phyloP scores from a whole-genome alignment of 1,284 basidiomycete species.

The Puccinia sorghi region DNA sequence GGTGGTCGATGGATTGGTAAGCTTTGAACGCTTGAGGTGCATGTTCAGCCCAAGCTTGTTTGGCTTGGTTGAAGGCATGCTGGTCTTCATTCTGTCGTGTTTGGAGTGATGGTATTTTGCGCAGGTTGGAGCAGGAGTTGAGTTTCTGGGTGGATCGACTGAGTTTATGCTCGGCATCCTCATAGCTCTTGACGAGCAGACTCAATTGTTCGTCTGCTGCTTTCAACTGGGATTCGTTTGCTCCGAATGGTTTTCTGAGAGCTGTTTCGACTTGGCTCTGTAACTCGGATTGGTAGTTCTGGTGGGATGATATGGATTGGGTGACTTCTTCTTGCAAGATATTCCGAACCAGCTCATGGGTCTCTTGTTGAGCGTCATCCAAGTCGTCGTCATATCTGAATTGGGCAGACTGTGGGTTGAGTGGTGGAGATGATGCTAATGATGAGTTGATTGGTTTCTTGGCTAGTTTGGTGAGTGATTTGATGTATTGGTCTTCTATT shows the following conservation, averaged over 20 bases:
- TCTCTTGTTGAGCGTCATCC: not conserved
- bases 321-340: conserved; percentile 18
- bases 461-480: conserved; percentile 61
- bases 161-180: conserved; percentile 21
- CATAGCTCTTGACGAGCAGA: conserved; percentile 13
- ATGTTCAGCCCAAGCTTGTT: conserved; percentile 18
- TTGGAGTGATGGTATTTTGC: conserved; percentile 31
- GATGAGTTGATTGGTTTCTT: conserved; percentile 10
- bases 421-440: not conserved
- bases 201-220: conserved; percentile 13
- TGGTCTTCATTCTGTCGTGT: conserved; percentile 24
- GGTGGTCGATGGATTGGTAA: conserved; percentile 16
- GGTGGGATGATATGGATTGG: conserved; percentile 11
- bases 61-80: conserved; percentile 20
- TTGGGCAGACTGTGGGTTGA: not conserved
- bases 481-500: conserved; percentile 62
- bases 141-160: conserved; percentile 21
- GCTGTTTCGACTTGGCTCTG: not conserved
- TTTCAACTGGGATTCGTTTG: conserved; percentile 6
- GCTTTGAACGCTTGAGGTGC: conserved; percentile 1
- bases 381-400: not conserved
- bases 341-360: not conserved
- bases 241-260: not conserved
- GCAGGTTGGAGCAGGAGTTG: conserved; percentile 2
- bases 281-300: conserved; percentile 7